A percentile compares a stretch with the other conserved stretches of the same genome.
Evolutionary conservation across 495 filamentous ascomycete species (phyloP).

Genomic region (Trichoderma erinaceum): DNA sequence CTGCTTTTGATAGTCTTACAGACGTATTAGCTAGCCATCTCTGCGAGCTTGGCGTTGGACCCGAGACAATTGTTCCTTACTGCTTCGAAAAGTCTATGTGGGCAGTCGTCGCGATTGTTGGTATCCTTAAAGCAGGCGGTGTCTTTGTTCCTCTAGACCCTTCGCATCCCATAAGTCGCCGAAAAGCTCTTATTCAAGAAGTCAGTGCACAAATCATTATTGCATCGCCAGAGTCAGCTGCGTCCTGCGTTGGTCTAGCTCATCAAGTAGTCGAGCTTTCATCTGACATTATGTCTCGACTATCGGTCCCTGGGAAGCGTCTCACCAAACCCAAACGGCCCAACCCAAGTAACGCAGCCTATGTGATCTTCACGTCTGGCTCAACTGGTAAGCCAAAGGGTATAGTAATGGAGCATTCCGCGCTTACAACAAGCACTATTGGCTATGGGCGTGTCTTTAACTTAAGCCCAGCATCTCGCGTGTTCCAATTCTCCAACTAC

Average conservation of each 20-base stretch:
- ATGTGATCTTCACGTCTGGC: slow-evolving; percentile 56
- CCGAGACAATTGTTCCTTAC: slow-evolving; percentile 33
- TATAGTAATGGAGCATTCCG: slow-evolving; percentile 38
- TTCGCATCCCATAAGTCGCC: slow-evolving; percentile 9
- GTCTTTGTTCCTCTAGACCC: slow-evolving; percentile 52
- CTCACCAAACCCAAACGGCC: not conserved
- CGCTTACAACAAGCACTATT: slow-evolving; percentile 29
- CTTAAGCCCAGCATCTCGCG: slow-evolving; percentile 26
- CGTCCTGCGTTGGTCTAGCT: slow-evolving; percentile 15
- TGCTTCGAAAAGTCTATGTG: slow-evolving; percentile 39
- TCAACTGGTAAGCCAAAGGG: slow-evolving; percentile 52
- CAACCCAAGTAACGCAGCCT: slow-evolving; percentile 26
- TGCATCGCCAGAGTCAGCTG: slow-evolving; percentile 17
- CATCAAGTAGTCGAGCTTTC: slow-evolving; percentile 19
- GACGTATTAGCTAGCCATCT: not conserved
- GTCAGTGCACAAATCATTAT: not conserved
- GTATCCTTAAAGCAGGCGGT: slow-evolving; percentile 38
- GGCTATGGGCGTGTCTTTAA: slow-evolving; percentile 27
- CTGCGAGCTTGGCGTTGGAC: not conserved
- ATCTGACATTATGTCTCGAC: not conserved
- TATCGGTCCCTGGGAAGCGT: not conserved
- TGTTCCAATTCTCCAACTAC: slow-evolving; percentile 52
- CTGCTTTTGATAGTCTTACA: not conserved
- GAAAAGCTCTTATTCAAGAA: not conserved
- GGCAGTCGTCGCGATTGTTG: slow-evolving; percentile 34